Evolutionary conservation across 78 protist species (phyloP), one percentile per base, ranked within the genome.

Genomic region (Polysphondylium violaceum): DNA sequence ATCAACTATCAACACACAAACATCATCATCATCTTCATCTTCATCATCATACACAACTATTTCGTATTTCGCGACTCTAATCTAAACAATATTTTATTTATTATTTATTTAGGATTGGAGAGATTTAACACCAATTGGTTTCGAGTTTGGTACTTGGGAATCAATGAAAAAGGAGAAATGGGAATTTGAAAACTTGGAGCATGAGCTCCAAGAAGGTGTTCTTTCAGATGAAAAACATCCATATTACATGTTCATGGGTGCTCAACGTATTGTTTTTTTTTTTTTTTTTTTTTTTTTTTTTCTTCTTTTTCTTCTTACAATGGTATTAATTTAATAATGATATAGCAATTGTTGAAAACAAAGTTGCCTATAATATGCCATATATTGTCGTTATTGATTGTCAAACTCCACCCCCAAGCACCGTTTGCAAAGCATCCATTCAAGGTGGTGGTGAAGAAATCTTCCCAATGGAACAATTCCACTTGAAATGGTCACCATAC

Each of bases 41-140:
- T n/a, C n/a, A n/a, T n/a, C n/a, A n/a, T n/a, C n/a, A 47, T 47
- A 47, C 7, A 47, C 53, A 47, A 47, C 11, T 47, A 47, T 14
- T 11, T 47, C 11, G 7, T 47, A 47, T 14, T 14, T 14, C 7
- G 23, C 53, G 53, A 47, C 11, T 14, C 53, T 14, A 47, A 14
- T 47, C 7, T 14, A 47, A 47, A 47, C 7, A 47, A 47, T 14
- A 47, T 14, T 47, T 47, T 47, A 47, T 47, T 14, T 47, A 58
- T 25, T 35, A 64, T 41, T 17, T 43, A 58, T 29, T 17, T 74
- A 74, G 83, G 88, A 81, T 27, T 81, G 89, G 89, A 65, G 16
- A 67, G 89, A 81, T 33, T 41, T 81, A 56, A 81, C 59, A 23
- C 89, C 89, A 68, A 68, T 81, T 16, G 89, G 89, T 8, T 81